These are phyloP conservation scores for Protomyces lactucae-debilis DNA, from an alignment of 1,139 yeast species.

Conservation along the genomic window DNA sequence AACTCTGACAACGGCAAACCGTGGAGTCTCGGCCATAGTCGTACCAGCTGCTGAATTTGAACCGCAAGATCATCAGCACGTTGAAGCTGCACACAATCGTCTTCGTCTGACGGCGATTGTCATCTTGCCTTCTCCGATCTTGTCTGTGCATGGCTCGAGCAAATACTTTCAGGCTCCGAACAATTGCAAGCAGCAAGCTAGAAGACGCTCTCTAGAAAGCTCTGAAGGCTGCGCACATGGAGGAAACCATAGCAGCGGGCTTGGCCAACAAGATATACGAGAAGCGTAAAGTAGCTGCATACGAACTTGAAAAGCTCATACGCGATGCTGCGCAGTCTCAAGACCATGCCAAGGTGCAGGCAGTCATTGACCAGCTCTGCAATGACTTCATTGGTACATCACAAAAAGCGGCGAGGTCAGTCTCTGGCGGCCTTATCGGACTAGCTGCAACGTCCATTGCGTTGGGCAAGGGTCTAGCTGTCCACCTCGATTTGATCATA, in stretches of 20 bases:
- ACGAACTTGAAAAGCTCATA: slow-evolving; percentile 60
- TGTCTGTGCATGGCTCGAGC: too few relatives aligned
- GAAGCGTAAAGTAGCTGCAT: slow-evolving; percentile 89
- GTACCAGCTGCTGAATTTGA: too few relatives aligned
- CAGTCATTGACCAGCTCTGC: slow-evolving; percentile 62
- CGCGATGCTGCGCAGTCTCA: neutral
- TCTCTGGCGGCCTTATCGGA: slow-evolving; percentile 67
- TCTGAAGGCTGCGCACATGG: neutral
- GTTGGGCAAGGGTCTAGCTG: slow-evolving; percentile 52
- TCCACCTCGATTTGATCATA: slow-evolving; percentile 75
- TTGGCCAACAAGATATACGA: slow-evolving; percentile 87
- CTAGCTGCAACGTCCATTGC: slow-evolving; percentile 77
- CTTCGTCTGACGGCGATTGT: too few relatives aligned
- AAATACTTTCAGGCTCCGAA: too few relatives aligned
- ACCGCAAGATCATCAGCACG: too few relatives aligned
- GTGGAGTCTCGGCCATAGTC: too few relatives aligned
- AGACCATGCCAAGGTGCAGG: slow-evolving; percentile 52
- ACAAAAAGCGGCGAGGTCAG: slow-evolving; percentile 76
- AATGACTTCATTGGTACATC: slow-evolving; percentile 48
- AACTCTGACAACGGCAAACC: too few relatives aligned
- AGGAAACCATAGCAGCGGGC: slow-evolving; percentile 49
- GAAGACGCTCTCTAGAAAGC: too few relatives aligned
- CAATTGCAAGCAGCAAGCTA: too few relatives aligned
- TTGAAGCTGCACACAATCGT: too few relatives aligned
- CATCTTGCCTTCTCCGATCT: too few relatives aligned